A percentile compares a stretch with the other conserved stretches of the same genome.
Evolutionary conservation across 148 eudicot species (phyloP).

Genomic region (Fagopyrum esculentum): DNA sequence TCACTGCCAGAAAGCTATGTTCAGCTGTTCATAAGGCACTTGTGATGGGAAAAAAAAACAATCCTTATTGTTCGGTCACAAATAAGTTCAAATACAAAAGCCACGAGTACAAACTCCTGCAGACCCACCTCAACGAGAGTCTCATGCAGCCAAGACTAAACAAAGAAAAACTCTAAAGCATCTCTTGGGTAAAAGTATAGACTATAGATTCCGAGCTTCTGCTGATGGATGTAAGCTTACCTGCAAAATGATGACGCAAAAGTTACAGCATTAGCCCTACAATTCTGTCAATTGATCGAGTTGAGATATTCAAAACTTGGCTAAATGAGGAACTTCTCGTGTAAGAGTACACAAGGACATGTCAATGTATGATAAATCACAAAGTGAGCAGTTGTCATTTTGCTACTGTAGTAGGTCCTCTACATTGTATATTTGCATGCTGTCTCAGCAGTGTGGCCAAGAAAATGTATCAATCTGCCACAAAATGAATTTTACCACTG

Average conservation of each 20-base stretch:
- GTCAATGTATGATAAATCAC: not conserved
- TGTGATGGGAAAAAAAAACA: not conserved
- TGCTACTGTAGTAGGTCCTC: not conserved
- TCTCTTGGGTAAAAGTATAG: constrained; percentile 1
- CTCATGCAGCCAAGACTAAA: not conserved
- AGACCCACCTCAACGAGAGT: not conserved
- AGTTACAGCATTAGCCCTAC: not conserved
- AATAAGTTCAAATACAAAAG: not conserved
- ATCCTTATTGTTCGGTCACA: not conserved
- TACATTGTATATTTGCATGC: not conserved
- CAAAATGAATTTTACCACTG: not conserved
- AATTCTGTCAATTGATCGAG: not conserved
- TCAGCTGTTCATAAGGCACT: not conserved
- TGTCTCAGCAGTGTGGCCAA: not conserved
- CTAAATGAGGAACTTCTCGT: not conserved
- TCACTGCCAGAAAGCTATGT: not conserved
- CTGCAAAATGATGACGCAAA: not conserved
- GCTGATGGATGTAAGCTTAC: constrained; percentile 6
- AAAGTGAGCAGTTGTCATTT: not conserved
- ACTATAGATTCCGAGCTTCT: not conserved
- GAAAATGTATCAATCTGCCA: not conserved
- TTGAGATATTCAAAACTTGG: not conserved
- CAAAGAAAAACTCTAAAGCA: not conserved
- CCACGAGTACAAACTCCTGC: not conserved
- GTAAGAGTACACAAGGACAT: not conserved